Conservation (phyloP, 75 land plant species). For the Pinus tabuliformis region DNA sequence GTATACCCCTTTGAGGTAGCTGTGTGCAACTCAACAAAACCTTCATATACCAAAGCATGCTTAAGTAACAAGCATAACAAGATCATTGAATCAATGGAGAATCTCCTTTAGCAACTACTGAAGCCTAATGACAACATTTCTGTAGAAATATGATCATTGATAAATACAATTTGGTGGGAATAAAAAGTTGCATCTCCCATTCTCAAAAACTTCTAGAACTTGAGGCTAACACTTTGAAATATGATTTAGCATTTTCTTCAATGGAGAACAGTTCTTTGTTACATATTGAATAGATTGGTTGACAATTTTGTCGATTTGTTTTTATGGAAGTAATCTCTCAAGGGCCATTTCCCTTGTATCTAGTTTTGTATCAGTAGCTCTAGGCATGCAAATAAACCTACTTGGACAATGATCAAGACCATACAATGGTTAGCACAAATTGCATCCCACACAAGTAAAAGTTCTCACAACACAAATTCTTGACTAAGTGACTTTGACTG, state of each 20-base stretch:
- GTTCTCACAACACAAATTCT: too few species aligned
- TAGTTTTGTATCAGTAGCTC: too few species aligned
- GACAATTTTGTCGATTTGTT: conserved; percentile 23
- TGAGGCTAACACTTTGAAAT: conserved; percentile 69
- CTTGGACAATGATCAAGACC: too few species aligned
- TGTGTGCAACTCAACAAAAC: conserved; percentile 86
- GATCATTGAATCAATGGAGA: conserved; percentile 23
- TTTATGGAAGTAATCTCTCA: conserved; percentile 65
- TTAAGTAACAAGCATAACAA: conserved; percentile 65
- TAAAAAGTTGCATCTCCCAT: conserved; percentile 52
- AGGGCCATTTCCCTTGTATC: too few species aligned
- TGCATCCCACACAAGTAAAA: too few species aligned
- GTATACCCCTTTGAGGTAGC: conserved; percentile 49
- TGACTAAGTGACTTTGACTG: too few species aligned
- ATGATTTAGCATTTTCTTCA: conserved; percentile 64
- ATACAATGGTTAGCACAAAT: too few species aligned
- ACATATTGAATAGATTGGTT: conserved; percentile 10
- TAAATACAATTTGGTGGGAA: conserved; percentile 70
- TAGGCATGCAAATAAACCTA: too few species aligned
- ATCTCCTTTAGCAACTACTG: not conserved
- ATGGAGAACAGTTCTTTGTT: conserved; percentile 40
- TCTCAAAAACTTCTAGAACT: conserved; percentile 33
- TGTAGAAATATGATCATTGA: conserved; percentile 80
- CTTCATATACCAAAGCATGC: conserved; percentile 93
- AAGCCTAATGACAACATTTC: conserved; percentile 35